Evolutionary conservation across 306 rosid species (phyloP), one percentile per base, ranked within the genome.

Genomic region (Gynostemma pentaphyllum): DNA sequence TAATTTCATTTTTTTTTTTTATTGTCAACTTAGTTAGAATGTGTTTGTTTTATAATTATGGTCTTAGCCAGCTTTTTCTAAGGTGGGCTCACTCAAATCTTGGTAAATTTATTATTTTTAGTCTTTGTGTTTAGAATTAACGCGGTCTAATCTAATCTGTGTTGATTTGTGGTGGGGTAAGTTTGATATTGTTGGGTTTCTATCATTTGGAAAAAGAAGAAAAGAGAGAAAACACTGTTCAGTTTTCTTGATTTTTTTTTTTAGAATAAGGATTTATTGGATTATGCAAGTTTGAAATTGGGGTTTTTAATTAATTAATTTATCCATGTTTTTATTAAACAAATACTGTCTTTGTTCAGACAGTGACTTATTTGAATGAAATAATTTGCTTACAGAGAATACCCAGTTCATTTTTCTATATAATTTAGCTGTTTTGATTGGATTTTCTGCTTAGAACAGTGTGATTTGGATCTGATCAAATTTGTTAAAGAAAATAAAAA

Each of bases 161-260:
- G 64, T 57, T 57, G 64, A 29, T 57, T 36, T 57, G 64, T 57
- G 64, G 64, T 57, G 64, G 64, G 64, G 64, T 36, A 18, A 34
- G 29, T 19, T 15, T 57, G 11, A 19, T 34, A 13, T 36, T 57
- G 29, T 57, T 34, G 18, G 64, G 64, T 36, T 21, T 34, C 28
- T 5, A 34, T 57, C 64, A 57, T 19, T 32, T 36, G 45, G 45
- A 57, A 30, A 22, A 49, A 10, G 23, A 10, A 23, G 39, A 5
- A 36, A 34, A 19, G 2, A 4, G 3, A 11, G 24, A 4, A 49
- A 49, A 3, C 60, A 27, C 64, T 32, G 42, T 18, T 56, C 9
- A 32, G 18, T 34, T 36, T 57, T 34, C 64, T 57, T 57, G 16
- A 34, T 36, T 57, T 29, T 57, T 34, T 41, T 57, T 21, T 34